Evolutionary conservation across 148 eudicot genomes (phyloP).

Genomic region (Talinum fruticosum): DNA sequence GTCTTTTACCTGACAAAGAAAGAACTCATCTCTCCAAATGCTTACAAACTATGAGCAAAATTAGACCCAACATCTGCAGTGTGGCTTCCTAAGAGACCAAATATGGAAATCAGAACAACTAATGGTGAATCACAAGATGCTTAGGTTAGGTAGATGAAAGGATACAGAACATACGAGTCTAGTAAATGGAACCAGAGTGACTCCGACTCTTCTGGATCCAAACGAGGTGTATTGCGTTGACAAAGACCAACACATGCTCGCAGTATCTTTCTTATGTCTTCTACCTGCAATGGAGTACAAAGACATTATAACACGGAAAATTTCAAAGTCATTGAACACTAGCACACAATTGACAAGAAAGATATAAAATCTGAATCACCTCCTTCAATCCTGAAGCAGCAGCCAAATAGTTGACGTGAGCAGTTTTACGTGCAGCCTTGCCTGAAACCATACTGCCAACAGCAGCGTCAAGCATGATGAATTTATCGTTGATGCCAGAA

Average conservation of each 20-base stretch:
- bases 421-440: constrained; percentile 20
- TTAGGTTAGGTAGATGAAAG: background rate
- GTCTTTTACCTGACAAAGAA: background rate
- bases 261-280: constrained; percentile 51
- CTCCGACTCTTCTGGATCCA: constrained; percentile 82
- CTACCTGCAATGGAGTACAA: constrained; percentile 45
- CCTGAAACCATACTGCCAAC: constrained; percentile 39
- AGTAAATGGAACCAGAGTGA: constrained; percentile 90
- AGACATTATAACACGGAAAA: background rate
- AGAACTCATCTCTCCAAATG: background rate
- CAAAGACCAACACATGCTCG: constrained; percentile 80
- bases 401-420: constrained; percentile 37
- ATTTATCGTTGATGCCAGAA: constrained; percentile 64
- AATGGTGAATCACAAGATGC: background rate
- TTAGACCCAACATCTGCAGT: background rate
- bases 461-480: constrained; percentile 59
- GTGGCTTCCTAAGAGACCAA: background rate
- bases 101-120: background rate
- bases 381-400: constrained; percentile 51
- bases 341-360: background rate
- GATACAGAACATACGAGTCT: constrained; percentile 63
- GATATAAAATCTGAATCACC: constrained; percentile 35
- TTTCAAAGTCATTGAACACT: background rate
- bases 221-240: constrained; percentile 81
- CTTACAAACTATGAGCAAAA: background rate